These are phyloP conservation scores for Auxenochlorella pyrenoidosa DNA, from an alignment of 139 green algal species.

Conservation along the genomic window DNA sequence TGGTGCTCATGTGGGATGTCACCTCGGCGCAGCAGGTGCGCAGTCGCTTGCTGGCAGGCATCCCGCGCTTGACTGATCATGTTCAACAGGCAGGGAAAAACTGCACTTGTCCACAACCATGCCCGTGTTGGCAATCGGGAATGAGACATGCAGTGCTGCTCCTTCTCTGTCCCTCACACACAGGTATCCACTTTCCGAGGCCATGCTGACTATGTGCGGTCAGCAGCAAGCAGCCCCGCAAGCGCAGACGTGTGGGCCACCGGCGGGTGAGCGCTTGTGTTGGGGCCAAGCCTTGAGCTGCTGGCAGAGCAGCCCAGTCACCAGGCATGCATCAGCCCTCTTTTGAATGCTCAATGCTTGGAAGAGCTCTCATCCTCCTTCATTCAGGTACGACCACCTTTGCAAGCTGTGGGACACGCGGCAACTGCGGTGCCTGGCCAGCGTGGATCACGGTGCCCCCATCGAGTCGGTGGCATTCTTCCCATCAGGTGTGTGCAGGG, in stretches of 20 bases:
- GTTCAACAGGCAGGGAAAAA: background rate
- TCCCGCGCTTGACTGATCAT: background rate
- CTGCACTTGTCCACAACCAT: no score
- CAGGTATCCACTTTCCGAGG: conserved; percentile 72
- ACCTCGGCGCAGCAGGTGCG: conserved; percentile 63
- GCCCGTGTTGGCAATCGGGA: no score
- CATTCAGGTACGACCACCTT: conserved; percentile 83
- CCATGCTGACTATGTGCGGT: conserved; percentile 91
- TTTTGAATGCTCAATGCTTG: background rate
- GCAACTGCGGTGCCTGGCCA: conserved; percentile 39
- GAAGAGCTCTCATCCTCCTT: background rate
- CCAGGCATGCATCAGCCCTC: background rate
- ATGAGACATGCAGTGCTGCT: no score
- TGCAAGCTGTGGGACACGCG: conserved; percentile 90
- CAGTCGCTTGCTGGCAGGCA: background rate
- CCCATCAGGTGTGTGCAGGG: conserved; percentile 57
- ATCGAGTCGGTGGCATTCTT: conserved; percentile 89
- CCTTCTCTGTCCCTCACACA: no score
- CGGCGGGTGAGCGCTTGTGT: conserved; percentile 26
- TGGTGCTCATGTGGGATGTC: conserved; percentile 86
- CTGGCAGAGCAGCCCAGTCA: background rate
- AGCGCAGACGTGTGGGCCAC: conserved; percentile 76
- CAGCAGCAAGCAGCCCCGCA: conserved; percentile 60
- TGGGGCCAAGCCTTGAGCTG: background rate
- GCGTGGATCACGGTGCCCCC: conserved; percentile 81